Percentiles rank a stretch among this genome's conserved stretches.
phyloP scores from a whole-genome alignment of 208 protist species.

The Trypanosoma vivax region DNA sequence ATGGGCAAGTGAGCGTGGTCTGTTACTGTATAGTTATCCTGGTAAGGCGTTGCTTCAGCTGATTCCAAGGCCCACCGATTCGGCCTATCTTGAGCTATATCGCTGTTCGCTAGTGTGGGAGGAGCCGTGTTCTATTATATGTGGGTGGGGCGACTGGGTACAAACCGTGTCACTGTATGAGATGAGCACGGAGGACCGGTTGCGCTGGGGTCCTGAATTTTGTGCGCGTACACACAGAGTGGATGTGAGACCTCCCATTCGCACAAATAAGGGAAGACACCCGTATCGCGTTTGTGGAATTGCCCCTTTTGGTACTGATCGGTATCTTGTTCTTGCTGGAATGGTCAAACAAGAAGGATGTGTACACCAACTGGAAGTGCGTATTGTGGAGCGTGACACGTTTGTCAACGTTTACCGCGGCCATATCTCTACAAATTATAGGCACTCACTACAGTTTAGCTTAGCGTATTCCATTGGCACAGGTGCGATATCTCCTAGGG shows the following conservation, averaged over 20 bases:
- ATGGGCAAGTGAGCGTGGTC: constrained; percentile 50
- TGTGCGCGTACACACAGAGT: constrained; percentile 18
- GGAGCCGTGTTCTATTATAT: constrained; percentile 23
- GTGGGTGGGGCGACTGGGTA: constrained; percentile 66
- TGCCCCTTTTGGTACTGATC: constrained; percentile 39
- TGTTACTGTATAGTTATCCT: constrained; percentile 47
- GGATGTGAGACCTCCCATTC: constrained; percentile 9
- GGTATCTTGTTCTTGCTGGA: constrained; percentile 45
- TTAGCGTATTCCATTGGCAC: constrained; percentile 20
- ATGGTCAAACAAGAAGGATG: constrained; percentile 33
- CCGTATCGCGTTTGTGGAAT: constrained; percentile 63
- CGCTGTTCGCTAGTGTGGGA: constrained; percentile 58
- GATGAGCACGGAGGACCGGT: constrained; percentile 5
- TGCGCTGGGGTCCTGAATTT: constrained; percentile 10
- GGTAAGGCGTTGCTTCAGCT: constrained; percentile 22
- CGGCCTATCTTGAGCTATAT: constrained; percentile 33
- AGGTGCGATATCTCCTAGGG: not conserved
- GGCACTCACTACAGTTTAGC: constrained; percentile 57
- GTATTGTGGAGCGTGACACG: constrained; percentile 48
- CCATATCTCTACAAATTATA: constrained; percentile 36
- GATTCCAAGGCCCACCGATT: constrained; percentile 12
- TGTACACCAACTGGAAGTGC: constrained; percentile 56
- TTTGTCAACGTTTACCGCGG: constrained; percentile 49
- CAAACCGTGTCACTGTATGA: constrained; percentile 36
- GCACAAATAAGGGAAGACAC: constrained; percentile 12